A percentile compares a stretch with the other conserved stretches of the same genome.
Conservation (phyloP, 345 rosid species). For the Iberis pinnata region DNA sequence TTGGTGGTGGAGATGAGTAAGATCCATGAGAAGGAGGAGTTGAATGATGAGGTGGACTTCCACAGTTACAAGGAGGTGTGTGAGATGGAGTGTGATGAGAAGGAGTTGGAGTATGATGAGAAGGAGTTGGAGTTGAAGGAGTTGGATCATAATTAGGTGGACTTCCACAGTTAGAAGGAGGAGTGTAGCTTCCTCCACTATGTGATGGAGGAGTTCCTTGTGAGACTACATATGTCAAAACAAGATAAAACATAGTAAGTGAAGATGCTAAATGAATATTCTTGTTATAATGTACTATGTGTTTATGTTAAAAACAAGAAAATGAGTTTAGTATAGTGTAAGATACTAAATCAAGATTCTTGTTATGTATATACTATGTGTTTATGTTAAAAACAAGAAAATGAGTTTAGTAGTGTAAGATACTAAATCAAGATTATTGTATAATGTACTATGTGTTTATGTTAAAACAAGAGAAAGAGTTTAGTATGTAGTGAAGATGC, state of each 20-base stretch:
- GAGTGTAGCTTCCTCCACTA: constrained; percentile 30
- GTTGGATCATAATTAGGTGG: constrained; percentile 35
- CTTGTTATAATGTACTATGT: no score
- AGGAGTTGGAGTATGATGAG: constrained; percentile 39
- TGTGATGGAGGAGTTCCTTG: constrained; percentile 44
- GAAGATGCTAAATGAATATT: no score
- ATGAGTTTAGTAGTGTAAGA: no score
- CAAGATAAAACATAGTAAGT: no score
- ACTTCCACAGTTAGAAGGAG: constrained; percentile 31
- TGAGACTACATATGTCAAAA: no score
- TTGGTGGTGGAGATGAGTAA: constrained; percentile 49
- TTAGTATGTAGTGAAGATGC: no score
- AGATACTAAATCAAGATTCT: constrained; percentile 16
- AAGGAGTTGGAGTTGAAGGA: constrained; percentile 32
- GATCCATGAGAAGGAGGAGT: constrained; percentile 56
- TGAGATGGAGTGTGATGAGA: constrained; percentile 32
- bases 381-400: neutral
- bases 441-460: neutral
- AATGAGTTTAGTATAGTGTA: no score
- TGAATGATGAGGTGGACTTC: constrained; percentile 31
- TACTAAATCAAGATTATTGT: no score
- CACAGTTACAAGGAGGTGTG: constrained; percentile 3
- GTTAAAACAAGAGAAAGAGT: no score
- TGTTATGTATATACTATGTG: no score
- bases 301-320: no score